A percentile compares a stretch with the other conserved stretches of the same genome.
Conservation (phyloP, 805 yeast species). For the Candida dajiaensis region DNA sequence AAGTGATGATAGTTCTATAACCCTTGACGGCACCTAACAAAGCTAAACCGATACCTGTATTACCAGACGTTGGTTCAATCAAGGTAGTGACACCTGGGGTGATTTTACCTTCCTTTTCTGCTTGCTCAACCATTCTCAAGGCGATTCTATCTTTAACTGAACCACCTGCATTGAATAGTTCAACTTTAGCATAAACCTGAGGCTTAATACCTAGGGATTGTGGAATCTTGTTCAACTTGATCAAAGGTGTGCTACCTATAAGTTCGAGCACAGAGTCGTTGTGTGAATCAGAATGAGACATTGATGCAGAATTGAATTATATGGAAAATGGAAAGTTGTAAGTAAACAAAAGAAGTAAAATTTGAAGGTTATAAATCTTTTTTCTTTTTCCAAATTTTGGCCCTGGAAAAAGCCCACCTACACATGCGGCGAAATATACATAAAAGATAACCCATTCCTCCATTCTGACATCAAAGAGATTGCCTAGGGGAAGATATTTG, state of each 20-base stretch:
- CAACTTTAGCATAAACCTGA: conserved; percentile 65
- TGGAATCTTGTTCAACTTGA: conserved; percentile 69
- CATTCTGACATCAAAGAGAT: no score
- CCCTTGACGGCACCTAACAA: conserved; percentile 83
- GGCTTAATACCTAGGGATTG: conserved; percentile 73
- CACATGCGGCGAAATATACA: neutral
- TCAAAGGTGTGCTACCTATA: conserved; percentile 83
- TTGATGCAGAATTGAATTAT: neutral
- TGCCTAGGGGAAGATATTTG: no score
- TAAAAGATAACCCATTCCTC: no score
- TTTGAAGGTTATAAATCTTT: neutral
- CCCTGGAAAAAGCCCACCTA: neutral
- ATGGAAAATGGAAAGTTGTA: neutral
- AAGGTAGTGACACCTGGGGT: conserved; percentile 84
- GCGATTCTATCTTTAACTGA: conserved; percentile 89
- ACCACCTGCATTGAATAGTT: conserved; percentile 84
- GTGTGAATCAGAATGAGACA: conserved; percentile 3
- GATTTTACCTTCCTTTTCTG: conserved; percentile 69
- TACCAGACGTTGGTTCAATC: conserved; percentile 88
- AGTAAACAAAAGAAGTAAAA: neutral
- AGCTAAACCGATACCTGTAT: conserved; percentile 88
- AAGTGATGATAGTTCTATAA: conserved; percentile 78
- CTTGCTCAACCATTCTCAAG: conserved; percentile 78
- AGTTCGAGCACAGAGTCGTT: conserved; percentile 51
- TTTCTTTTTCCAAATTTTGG: neutral